These are phyloP conservation scores for Thalia dealbata DNA, from an alignment of 176 grass and related monocot genomes.

Conservation along the genomic window DNA sequence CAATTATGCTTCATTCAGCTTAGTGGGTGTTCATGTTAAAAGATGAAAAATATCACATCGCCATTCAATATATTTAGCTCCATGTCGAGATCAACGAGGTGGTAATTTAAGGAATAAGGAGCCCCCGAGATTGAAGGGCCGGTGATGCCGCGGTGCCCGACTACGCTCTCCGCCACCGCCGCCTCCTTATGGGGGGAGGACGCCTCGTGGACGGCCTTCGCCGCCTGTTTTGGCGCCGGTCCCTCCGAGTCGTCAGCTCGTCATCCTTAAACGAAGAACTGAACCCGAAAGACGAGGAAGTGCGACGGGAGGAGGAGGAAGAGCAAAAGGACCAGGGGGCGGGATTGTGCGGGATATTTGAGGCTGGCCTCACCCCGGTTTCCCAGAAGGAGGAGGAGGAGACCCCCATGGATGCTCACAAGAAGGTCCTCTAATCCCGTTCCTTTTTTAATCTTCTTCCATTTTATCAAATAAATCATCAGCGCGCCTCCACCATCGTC, in stretches of 20 bases:
- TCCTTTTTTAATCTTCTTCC: neutral
- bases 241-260: neutral
- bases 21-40: no score
- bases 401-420: neutral
- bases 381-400: neutral
- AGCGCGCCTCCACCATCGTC: neutral
- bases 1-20: no score
- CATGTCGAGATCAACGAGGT: neutral
- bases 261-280: neutral
- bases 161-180: neutral
- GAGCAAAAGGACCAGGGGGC: neutral
- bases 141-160: neutral
- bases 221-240: neutral
- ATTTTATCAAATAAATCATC: neutral
- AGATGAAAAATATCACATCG: no score
- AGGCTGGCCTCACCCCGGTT: neutral
- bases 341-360: no score
- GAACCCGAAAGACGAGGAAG: neutral
- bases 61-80: neutral
- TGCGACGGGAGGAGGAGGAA: neutral
- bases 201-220: neutral
- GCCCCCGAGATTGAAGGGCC: neutral
- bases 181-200: neutral
- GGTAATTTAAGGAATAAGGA: no score
- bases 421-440: neutral